Conservation (phyloP, 176 grass and related monocot species). For the Oryza glumipatula region DNA sequence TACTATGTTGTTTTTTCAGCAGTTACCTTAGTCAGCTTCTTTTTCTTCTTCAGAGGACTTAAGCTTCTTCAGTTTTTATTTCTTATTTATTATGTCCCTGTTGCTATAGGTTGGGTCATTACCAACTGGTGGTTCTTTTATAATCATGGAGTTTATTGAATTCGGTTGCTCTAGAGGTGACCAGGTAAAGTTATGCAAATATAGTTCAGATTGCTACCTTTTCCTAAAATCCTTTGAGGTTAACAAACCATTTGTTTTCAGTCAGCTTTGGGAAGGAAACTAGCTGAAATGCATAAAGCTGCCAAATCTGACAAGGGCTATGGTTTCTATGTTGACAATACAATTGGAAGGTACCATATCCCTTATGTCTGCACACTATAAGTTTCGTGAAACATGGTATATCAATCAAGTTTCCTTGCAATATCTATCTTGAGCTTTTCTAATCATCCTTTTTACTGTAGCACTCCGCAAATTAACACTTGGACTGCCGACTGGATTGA, state of each 20-base stretch:
- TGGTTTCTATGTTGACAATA: slow-evolving; percentile 76
- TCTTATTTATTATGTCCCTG: not conserved
- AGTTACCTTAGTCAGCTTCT: not conserved
- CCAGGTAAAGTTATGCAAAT: slow-evolving; percentile 63
- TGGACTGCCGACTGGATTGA: slow-evolving; percentile 84
- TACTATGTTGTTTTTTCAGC: slow-evolving; percentile 5
- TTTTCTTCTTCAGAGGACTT: not conserved
- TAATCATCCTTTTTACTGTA: slow-evolving; percentile 34
- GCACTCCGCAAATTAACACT: slow-evolving; percentile 84
- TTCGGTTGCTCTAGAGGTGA: slow-evolving; percentile 74
- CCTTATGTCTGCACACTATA: not conserved
- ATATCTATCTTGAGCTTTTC: not conserved
- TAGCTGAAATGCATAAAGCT: slow-evolving; percentile 83
- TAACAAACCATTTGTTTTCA: slow-evolving; percentile 40
- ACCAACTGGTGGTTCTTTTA: slow-evolving; percentile 83
- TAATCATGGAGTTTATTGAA: slow-evolving; percentile 97
- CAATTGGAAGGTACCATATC: slow-evolving; percentile 65
- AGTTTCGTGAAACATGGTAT: not conserved
- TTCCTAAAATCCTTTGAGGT: not conserved
- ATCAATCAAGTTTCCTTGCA: not conserved
- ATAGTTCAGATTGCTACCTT: slow-evolving; percentile 3
- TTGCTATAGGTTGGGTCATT: slow-evolving; percentile 66
- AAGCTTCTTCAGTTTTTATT: not conserved
- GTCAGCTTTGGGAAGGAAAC: slow-evolving; percentile 77
- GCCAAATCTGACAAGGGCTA: slow-evolving; percentile 74